phyloP scores from a whole-genome alignment of 768 basidiomycete genomes.

The Tephrocybe sp. region DNA sequence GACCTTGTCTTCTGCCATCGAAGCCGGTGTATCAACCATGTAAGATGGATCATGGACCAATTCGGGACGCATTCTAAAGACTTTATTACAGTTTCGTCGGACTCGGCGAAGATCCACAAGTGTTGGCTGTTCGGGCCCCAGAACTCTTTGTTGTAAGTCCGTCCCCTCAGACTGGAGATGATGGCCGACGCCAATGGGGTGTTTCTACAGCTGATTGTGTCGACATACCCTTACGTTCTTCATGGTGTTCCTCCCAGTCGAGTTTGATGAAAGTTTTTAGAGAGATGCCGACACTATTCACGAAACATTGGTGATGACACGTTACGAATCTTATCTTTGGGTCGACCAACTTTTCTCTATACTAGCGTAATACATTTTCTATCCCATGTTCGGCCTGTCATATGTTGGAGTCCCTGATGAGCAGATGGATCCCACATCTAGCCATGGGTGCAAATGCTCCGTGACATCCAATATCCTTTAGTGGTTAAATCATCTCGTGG shows the following conservation, averaged over 20 bases:
- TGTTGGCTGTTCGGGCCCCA: conserved; percentile 72
- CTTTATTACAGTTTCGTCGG: conserved; percentile 67
- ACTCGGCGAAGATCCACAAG: conserved; percentile 80
- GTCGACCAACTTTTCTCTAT: too few species aligned
- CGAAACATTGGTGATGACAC: not conserved
- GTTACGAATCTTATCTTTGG: not conserved
- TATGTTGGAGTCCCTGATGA: too few species aligned
- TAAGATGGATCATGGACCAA: conserved; percentile 29
- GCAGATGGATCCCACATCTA: too few species aligned
- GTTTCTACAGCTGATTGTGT: conserved; percentile 54
- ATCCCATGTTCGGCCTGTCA: too few species aligned
- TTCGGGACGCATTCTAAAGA: not conserved
- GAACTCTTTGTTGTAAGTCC: conserved; percentile 59
- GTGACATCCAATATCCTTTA: conserved; percentile 8
- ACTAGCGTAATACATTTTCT: too few species aligned
- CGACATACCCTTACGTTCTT: conserved; percentile 69
- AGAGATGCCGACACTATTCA: not conserved
- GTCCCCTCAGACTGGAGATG: not conserved
- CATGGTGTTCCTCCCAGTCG: conserved; percentile 43
- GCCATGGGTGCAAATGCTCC: not conserved
- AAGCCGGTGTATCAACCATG: conserved; percentile 89
- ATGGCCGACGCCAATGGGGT: not conserved
- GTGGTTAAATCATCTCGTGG: conserved; percentile 21
- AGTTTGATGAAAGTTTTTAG: not conserved
- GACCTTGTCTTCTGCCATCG: conserved; percentile 71